Evolutionary conservation across 768 basidiomycete genomes (phyloP), one percentile per base, ranked within the genome.

Genomic region (Lepiota subincarnata): DNA sequence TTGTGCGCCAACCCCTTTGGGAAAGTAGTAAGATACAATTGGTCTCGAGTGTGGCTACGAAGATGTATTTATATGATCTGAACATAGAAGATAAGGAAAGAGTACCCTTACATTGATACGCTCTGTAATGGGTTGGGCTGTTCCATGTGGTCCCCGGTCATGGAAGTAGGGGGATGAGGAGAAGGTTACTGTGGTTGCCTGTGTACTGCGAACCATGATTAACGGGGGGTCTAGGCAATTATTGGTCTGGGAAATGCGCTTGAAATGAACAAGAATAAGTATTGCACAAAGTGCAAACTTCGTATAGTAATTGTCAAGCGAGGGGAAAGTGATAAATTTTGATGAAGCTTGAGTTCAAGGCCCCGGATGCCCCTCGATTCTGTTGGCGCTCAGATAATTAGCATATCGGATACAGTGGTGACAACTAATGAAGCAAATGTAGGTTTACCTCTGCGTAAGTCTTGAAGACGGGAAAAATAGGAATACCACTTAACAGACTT

Each of bases 21-120:
- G 93, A 61, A 89, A 94, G 71, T 95, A 99, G 69, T 98, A 99
- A 1, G 95, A 94, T 7, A 99, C 97, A 59, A 90, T 84, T 0
- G 92, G 90, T 18, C 87, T 79, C 41, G 89, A 92, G 71, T 96
- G 91, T 2, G 87, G 77, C 70, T 68, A 39, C 58, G 48, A 13
- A 49, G 37, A 36, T 16, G 24, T 41, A n/a, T 42, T 38, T 40
- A 34, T 31, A 11, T 12, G 12, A 41, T 31, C 18, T n/a, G 34
- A 37, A 14, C 13, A 12, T 22, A 11, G 37, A 46, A 43, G 44
- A 34, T 41, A 44, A 26, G 19, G 16, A 11, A 28, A 43, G 26
- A 38, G 53, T 45, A 5, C 41, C 71, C 83, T 64, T 72, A 89
- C 89, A 66, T 89, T 82, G 26, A 91, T 81, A 22, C 79, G 76